phyloP scores from a whole-genome alignment of 768 basidiomycete genomes.

The Trametes cubensis region DNA sequence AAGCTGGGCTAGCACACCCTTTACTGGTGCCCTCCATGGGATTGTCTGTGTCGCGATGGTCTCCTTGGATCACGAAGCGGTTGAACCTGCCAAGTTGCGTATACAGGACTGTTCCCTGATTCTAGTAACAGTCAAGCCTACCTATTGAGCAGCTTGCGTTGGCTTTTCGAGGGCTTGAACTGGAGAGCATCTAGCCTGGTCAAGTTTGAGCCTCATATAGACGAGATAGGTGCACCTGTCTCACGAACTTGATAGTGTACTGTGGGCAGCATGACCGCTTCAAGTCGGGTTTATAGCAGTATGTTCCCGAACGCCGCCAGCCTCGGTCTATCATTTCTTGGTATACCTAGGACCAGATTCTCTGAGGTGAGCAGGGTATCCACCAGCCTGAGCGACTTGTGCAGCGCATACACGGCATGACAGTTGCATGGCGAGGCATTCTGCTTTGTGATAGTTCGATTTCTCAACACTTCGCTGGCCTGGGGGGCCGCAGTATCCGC shows the following conservation, averaged over 20 bases:
- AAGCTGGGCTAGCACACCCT: neutral
- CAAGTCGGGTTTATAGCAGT: constrained; percentile 89
- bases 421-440: constrained; percentile 51
- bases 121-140: constrained; percentile 33
- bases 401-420: constrained; percentile 50
- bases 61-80: constrained; percentile 52
- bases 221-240: neutral
- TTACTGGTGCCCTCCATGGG: constrained; percentile 23
- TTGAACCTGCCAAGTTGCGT: constrained; percentile 59
- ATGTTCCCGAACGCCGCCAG: constrained; percentile 82
- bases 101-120: neutral
- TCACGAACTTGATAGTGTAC: constrained; percentile 83
- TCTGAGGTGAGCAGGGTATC: neutral
- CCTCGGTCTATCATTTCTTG: constrained; percentile 84
- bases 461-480: constrained; percentile 47
- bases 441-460: constrained; percentile 52
- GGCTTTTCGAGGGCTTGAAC: constrained; percentile 73
- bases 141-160: constrained; percentile 76
- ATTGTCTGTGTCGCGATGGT: constrained; percentile 34
- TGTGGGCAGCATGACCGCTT: constrained; percentile 86
- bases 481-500: constrained; percentile 69
- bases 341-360: constrained; percentile 54
- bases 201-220: neutral
- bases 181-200: constrained; percentile 64
- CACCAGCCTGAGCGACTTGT: neutral